Base-by-base conservation (phyloP, 768 basidiomycete genomes). In the Amanita polypyramis region DNA sequence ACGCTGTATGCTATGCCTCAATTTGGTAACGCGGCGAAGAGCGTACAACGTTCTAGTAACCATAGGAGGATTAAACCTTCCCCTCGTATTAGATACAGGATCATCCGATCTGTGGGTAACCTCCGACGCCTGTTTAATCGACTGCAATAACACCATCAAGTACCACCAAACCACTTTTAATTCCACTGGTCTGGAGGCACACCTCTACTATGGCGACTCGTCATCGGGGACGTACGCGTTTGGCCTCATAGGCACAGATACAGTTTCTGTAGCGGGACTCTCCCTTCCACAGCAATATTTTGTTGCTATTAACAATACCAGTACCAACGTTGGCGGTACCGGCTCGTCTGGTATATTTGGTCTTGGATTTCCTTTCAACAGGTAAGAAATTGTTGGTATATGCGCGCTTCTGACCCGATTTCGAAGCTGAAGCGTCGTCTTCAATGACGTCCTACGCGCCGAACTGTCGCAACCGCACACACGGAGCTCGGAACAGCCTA, bases 51-150 rank as follows among this genome's bases (percentile, higher is more conserved):
- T 84, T 17, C 66, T 78, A 17, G 60, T 85, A 17, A 70, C 67
- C 25, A 64, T 86, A 32, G 82, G 84, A 34, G 70, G 63, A 19
- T 69, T 65, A 15, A 58, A 67, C 8, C 65, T 70, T 5, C 74
- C 83, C 12, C 63, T 87, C 10, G 70, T 86, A 29, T 64, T 87
- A 84, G 85, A 88, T 53, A 85, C 84, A 1, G 85, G 85, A 37
- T 88, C 85, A 2, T 79, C 85, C 4, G 85, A 89, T 56, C 59
- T 87, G 4, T 89, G 86, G 86, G 72, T 82, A 8, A 61, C 80
- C 21, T 82, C 82, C 0, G 72, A 78, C 43, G 63, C 70, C 0
- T 87, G 82, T 58, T 62, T 60, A 8, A 53, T 56, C n/a, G 73
- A 69, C 50, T 71, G 70, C 43, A 50, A 63, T 2, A 57, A 56